Evolutionary conservation across 2,329 filamentous ascomycete genomes (phyloP).

Genomic region (Talaromyces sp.): DNA sequence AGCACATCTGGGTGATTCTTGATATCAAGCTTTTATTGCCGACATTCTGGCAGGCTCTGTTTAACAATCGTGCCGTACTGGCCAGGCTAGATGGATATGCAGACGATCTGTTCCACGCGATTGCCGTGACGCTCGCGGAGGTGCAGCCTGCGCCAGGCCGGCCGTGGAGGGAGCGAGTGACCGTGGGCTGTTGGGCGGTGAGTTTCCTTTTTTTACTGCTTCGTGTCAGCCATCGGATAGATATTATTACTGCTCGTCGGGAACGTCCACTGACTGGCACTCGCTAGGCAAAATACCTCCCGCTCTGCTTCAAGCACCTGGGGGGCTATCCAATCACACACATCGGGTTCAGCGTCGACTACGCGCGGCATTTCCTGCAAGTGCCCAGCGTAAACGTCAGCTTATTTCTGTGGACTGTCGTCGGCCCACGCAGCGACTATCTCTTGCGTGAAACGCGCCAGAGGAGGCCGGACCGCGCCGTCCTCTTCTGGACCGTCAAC

Average conservation of each 20-base stretch:
- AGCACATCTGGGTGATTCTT: conserved; percentile 75
- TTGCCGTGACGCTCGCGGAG: conserved; percentile 62
- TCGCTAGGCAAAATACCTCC: conserved; percentile 58
- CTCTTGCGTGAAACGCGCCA: conserved; percentile 54
- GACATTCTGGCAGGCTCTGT: conserved; percentile 1
- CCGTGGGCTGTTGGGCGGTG: conserved; percentile 81
- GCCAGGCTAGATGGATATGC: conserved; percentile 46
- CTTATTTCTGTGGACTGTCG: conserved; percentile 68
- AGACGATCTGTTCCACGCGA: conserved; percentile 65
- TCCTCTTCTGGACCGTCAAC: conserved; percentile 89
- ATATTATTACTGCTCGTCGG: background rate
- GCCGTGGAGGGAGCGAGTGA: conserved; percentile 70
- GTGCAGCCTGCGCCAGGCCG: conserved; percentile 43
- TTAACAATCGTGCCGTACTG: conserved; percentile 9
- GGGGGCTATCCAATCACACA: conserved; percentile 39
- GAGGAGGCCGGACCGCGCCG: conserved; percentile 57
- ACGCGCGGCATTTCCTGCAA: conserved; percentile 69
- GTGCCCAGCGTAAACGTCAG: conserved; percentile 73
- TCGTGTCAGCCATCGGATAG: background rate
- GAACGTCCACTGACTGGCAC: background rate
- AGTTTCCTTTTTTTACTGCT: conserved; percentile 12
- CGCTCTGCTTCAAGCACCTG: conserved; percentile 58
- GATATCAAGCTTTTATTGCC: conserved; percentile 72
- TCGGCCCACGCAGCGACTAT: conserved; percentile 63
- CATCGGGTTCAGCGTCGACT: conserved; percentile 48